phyloP scores from a whole-genome alignment of 2,329 filamentous ascomycete species.

The Scedosporium apiospermum region DNA sequence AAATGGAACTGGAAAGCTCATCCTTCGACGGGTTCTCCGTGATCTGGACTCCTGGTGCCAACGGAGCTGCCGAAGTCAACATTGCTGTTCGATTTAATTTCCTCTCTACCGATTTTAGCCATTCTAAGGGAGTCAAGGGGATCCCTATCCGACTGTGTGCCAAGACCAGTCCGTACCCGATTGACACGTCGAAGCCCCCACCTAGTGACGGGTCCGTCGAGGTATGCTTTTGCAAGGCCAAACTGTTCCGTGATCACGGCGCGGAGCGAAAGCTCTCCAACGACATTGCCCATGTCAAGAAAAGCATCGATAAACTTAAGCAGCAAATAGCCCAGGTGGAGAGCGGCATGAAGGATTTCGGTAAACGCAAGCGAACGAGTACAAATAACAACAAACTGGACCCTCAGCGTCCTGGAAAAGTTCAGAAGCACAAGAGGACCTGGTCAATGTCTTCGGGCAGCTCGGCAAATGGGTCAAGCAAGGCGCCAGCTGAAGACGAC shows the following conservation, averaged over 20 bases:
- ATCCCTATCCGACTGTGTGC: conserved; percentile 89
- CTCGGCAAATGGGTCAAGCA: conserved; percentile 42
- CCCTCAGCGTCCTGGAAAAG: conserved; percentile 64
- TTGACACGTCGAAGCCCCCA: conserved; percentile 38
- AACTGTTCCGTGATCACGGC: conserved; percentile 91
- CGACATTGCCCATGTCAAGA: conserved; percentile 89
- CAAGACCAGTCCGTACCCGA: conserved; percentile 65
- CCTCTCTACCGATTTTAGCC: conserved; percentile 94
- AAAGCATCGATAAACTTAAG: conserved; percentile 91
- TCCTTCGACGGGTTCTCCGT: conserved; percentile 95
- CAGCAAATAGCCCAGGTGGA: conserved; percentile 80
- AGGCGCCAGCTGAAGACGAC: conserved; percentile 60
- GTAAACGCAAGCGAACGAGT: conserved; percentile 47
- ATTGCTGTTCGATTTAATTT: conserved; percentile 97
- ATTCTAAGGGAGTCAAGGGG: conserved; percentile 96
- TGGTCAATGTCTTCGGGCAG: conserved; percentile 87
- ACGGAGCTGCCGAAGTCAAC: conserved; percentile 64
- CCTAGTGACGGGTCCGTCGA: conserved; percentile 45
- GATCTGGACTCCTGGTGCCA: conserved; percentile 68
- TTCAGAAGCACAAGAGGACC: conserved; percentile 81
- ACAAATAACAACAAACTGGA: not conserved
- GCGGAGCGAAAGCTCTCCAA: conserved; percentile 93
- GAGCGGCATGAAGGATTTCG: conserved; percentile 56
- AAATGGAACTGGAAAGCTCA: conserved; percentile 61
- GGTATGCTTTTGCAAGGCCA: conserved; percentile 92